Base-by-base conservation (phyloP, 1,139 yeast species). In the Lodderomyces oxycetoniae region DNA sequence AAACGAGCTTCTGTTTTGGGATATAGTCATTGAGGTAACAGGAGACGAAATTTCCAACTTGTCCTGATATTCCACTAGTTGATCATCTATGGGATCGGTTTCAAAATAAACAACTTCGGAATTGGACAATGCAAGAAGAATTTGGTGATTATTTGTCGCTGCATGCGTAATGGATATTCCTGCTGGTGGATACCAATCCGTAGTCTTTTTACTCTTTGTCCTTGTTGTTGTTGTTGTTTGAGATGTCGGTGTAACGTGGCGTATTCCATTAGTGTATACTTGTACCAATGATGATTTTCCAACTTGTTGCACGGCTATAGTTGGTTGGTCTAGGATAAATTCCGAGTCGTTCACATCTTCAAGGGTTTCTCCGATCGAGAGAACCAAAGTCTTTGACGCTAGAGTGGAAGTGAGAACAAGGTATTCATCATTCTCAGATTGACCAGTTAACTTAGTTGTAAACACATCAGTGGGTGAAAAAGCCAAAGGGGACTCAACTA, bases 111-210 rank as follows among this genome's bases (percentile, higher is more conserved):
- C 80, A 3, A 91, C 48, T 40, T 84, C 89, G 37, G 79, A 67
- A 49, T 81, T 85, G 2, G 93, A 79, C 7, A 91, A 56, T 0
- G 79, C 88, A 6, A 91, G 50, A 0, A 75, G 75, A 1, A 89
- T 64, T 53, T 91, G 97, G 14, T 72, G 68, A 26, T 70, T 65
- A 25, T 86, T 86, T 3, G 82, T 60, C 1, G 86, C 56, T 0
- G 89, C 82, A 17, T 65, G 60, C 0, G 72, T 49, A 27, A 91
- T 70, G 20, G 72, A 63, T 11, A 82, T 76, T 5, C 94, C 95
- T 0, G 82, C 80, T 0, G 96, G 95, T 1, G 96, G 87, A 27
- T 60, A 67, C 98, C 98, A 91, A 43, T 84, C 84, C 5, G 76
- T 65, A 3, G 57, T 48, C 12, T 57, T 55, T 11, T 40, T 47